phyloP scores from a whole-genome alignment of 306 rosid genomes.

The Cicer chorassanicum region DNA sequence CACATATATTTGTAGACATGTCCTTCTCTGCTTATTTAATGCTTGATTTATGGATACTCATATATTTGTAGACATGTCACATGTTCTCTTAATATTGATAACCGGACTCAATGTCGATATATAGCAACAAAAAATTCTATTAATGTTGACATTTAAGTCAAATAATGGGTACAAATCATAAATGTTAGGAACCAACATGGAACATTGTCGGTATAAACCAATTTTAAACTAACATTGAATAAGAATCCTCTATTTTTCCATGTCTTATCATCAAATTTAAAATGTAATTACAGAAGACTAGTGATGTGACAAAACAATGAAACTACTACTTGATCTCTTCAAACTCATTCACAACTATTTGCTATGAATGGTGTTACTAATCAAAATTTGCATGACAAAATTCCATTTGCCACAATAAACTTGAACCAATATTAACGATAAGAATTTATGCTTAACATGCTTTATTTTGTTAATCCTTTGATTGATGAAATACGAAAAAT shows the following conservation, averaged over 20 bases:
- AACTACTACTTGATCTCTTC: too few relatives aligned
- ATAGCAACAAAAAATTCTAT: neutral
- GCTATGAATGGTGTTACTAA: neutral
- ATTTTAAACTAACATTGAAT: too few relatives aligned
- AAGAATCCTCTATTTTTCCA: too few relatives aligned
- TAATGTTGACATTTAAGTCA: neutral
- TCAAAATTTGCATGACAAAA: neutral
- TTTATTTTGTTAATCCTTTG: neutral
- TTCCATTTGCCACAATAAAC: too few relatives aligned
- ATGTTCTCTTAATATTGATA: conserved; percentile 9
- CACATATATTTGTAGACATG: too few relatives aligned
- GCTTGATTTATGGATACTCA: conserved; percentile 2
- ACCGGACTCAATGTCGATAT: neutral
- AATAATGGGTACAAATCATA: neutral
- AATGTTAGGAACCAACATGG: conserved; percentile 8
- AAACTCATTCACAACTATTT: neutral
- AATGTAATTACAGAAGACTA: too few relatives aligned
- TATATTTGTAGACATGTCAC: neutral
- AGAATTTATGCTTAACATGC: too few relatives aligned
- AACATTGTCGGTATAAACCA: neutral
- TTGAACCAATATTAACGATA: too few relatives aligned
- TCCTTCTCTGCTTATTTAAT: neutral
- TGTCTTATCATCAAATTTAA: too few relatives aligned
- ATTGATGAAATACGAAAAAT: too few relatives aligned
- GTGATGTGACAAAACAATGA: too few relatives aligned